Conservation (phyloP, 345 rosid genomes). For the Luvunga scandens region DNA sequence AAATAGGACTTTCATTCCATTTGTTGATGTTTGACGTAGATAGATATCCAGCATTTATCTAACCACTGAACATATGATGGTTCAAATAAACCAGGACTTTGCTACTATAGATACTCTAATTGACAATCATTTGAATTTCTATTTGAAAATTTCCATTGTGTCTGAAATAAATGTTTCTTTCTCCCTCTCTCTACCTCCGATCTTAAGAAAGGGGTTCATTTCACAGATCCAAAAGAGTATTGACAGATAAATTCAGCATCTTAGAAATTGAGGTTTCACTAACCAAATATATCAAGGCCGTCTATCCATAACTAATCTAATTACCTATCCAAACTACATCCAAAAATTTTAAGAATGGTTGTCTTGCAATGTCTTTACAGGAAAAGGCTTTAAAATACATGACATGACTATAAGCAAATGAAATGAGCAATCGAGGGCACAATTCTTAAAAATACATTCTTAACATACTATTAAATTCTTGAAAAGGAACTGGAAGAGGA, state of each 20-base stretch:
- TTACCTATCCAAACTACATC: neutral
- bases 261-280: neutral
- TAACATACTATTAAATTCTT: constrained; percentile 1
- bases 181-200: neutral
- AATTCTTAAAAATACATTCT: neutral
- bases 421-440: neutral
- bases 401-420: neutral
- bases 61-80: neutral
- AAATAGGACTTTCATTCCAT: neutral
- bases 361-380: neutral
- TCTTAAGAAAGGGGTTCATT: neutral
- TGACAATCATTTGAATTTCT: neutral
- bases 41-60: neutral
- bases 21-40: neutral
- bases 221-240: neutral
- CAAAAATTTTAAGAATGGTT: neutral
- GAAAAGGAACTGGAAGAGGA: neutral
- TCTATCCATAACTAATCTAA: neutral
- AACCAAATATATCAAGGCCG: neutral
- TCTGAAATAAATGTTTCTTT: neutral
- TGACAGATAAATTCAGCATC: neutral
- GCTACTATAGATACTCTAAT: neutral
- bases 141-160: neutral
- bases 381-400: neutral
- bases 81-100: neutral